Conservation (phyloP, 176 grass and related monocot genomes). For the Cenchrus fungigraminus region DNA sequence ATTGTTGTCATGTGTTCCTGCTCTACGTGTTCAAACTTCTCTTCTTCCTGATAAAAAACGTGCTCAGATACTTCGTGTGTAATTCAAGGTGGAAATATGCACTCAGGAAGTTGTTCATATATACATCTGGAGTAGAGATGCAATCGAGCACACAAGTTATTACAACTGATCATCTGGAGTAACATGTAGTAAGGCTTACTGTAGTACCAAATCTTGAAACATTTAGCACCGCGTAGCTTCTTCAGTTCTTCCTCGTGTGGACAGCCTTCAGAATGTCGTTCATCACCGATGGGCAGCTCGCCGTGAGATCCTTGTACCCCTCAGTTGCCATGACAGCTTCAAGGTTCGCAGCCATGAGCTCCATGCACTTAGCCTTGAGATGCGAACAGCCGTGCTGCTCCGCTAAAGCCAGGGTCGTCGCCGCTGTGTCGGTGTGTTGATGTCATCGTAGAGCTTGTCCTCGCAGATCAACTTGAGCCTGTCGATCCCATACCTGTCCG, state of each 20-base stretch:
- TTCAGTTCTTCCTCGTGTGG: not conserved
- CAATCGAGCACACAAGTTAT: too few species aligned
- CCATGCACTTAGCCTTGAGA: constrained; percentile 55
- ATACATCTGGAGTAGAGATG: too few species aligned
- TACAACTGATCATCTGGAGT: too few species aligned
- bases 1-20: too few species aligned
- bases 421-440: constrained; percentile 35
- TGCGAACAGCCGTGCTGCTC: constrained; percentile 48
- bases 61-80: too few species aligned
- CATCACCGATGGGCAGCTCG: not conserved
- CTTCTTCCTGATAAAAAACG: too few species aligned
- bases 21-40: too few species aligned
- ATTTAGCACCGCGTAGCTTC: not conserved
- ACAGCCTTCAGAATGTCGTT: not conserved
- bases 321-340: constrained; percentile 5
- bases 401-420: constrained; percentile 36
- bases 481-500: constrained; percentile 50
- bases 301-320: constrained; percentile 30
- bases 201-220: too few species aligned
- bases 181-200: too few species aligned
- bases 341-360: constrained; percentile 50
- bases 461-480: constrained; percentile 57
- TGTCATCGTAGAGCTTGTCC: constrained; percentile 26
- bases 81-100: too few species aligned
- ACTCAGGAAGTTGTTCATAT: too few species aligned